Conservation (phyloP, 257 asterid genomes). For the Solanum peruvianum region DNA sequence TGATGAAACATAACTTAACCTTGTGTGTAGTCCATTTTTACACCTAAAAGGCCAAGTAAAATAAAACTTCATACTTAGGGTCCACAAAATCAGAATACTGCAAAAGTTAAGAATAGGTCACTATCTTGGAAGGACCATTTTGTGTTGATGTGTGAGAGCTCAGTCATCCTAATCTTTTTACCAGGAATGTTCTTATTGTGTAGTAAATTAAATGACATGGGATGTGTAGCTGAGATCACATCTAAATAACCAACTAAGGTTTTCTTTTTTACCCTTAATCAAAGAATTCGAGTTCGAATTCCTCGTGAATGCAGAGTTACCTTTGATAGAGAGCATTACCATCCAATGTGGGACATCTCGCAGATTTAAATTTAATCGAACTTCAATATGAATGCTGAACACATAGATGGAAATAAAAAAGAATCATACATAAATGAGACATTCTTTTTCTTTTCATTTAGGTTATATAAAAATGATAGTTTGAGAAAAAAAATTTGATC, state of each 20-base stretch:
- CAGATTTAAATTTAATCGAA: too few species aligned
- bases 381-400: too few species aligned
- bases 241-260: not conserved
- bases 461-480: too few species aligned
- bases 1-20: not conserved
- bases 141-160: not conserved
- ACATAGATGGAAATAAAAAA: too few species aligned
- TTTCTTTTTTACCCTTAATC: too few species aligned
- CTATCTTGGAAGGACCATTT: not conserved
- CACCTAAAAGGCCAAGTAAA: not conserved
- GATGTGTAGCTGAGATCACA: not conserved
- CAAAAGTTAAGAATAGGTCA: not conserved
- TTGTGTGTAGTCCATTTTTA: not conserved
- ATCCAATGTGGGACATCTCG: too few species aligned
- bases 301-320: too few species aligned
- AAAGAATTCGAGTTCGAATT: too few species aligned
- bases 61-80: not conserved
- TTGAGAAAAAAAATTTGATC: too few species aligned
- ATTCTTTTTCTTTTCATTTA: too few species aligned
- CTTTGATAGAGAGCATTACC: too few species aligned
- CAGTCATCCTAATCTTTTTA: not conserved
- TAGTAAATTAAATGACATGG: not conserved
- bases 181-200: not conserved
- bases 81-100: slow-evolving; percentile 1
- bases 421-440: not conserved